Percentiles rank a stretch among this genome's conserved stretches.
Conservation (phyloP, 306 rosid species). For the Adenanthera pavonina region DNA sequence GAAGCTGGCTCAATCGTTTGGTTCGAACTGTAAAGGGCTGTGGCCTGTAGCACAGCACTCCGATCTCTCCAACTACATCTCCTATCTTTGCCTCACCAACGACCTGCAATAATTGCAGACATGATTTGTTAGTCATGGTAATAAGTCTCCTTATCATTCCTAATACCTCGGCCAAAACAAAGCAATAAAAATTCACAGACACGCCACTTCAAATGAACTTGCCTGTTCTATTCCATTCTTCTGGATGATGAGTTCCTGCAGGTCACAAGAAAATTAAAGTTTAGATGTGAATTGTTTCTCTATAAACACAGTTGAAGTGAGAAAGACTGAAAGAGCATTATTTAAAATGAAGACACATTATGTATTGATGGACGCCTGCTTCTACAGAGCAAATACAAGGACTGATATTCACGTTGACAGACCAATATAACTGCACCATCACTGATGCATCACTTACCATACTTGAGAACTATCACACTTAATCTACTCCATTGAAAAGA, state of each 20-base stretch:
- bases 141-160: neutral
- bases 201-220: conserved; percentile 37
- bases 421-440: neutral
- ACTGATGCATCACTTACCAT: neutral
- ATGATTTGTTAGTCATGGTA: conserved; percentile 25
- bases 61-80: conserved; percentile 72
- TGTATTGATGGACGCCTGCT: neutral
- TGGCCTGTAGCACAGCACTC: conserved; percentile 81
- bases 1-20: conserved; percentile 70
- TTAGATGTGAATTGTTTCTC: neutral
- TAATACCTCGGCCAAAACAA: conserved; percentile 15
- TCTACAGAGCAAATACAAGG: neutral
- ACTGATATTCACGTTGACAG: neutral
- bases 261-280: conserved; percentile 35
- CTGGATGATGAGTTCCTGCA: conserved; percentile 63
- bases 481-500: neutral
- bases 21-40: conserved; percentile 74
- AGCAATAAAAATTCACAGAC: conserved; percentile 2
- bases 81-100: conserved; percentile 59
- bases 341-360: neutral
- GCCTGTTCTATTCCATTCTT: conserved; percentile 66
- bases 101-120: conserved; percentile 50
- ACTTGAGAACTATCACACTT: conserved; percentile 9
- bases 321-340: neutral
- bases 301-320: neutral